Evolutionary conservation across 2,329 filamentous ascomycete genomes (phyloP), one percentile per base, ranked within the genome.

Genomic region (Alternaria infectoria): DNA sequence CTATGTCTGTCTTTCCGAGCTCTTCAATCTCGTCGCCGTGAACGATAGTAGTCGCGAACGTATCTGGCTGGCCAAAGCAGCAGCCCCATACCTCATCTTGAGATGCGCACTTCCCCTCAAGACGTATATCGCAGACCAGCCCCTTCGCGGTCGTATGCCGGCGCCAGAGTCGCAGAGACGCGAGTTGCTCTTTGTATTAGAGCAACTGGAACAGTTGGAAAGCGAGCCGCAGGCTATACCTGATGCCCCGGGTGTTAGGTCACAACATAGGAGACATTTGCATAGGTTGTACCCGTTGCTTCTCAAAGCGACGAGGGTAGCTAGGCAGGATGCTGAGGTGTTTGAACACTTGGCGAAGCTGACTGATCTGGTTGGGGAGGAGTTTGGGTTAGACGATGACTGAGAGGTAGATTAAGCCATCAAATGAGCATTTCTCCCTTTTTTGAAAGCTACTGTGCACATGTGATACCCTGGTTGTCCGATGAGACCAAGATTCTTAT

Each of bases 101-200:
- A 89, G 96, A 3, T 89, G 91, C 12, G 93, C 92, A 0, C 83
- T 97, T 15, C 90, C 92, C 0, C 81, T 98, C n/a, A 90, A 93
- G 59, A 86, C 90, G 1, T 98, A 97, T 76, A 90, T 96, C 49
- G 92, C 93, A 5, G 96, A 99, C 78, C 95, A 97, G 75, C 94
- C 95, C 1, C 83, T 99, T 19, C 70, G 96, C 13, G 94, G 96
- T 0, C 87, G 90, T 54, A 96, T 96, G 89, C 96, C 96, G 5
- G 92, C 96, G 77, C 95, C 95, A 0, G 84, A 93, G 6, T 90
- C 89, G 9, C 92, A 97, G 74, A 87, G 92, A 46, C 90, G 87
- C 65, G 96, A 97, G 76, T 82, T 99, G 11, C 77, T 91, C 5
- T 91, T 92, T 73, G 85, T 94, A 23, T 83, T 98, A 17, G 81